Evolutionary conservation across 2,329 filamentous ascomycete species (phyloP), one percentile per base, ranked within the genome.

Genomic region (Cercospora sp.): DNA sequence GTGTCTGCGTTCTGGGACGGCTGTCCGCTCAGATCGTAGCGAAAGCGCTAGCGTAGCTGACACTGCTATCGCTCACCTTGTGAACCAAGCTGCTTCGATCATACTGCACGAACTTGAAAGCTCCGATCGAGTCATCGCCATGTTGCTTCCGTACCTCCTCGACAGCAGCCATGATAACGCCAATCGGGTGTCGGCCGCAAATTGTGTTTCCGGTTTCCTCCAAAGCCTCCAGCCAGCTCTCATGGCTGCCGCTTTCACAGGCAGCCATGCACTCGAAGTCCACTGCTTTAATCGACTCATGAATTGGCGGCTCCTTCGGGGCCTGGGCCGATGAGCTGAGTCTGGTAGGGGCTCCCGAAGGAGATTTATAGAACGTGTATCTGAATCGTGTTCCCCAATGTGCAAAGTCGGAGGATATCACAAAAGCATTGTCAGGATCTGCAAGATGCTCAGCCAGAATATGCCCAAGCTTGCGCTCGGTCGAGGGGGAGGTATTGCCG

Each of bases 11-110:
- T 28, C 20, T 9, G 13, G 16, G 23, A 30, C 13, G 60, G 26
- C 9, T 51, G 18, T 13, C 20, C 45, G 45, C 23, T 60, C 23
- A 93, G 36, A 93, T 76, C 16, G 94, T 84, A 8, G 94, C 93
- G 84, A 95, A 97, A 3, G 93, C 95, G 78, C 94, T 94, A 3
- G 92, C 93, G 79, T 99, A 99, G 81, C 94, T 97, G 62, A 99
- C 95, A 73, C 94, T 97, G 72, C 89, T 95, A 71, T 97, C 92
- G 16, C 77, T 79, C 0, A 90, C 83, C 31, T 84, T 84, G 72
- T 86, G 84, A 3, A 91, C 91, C 78, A 96, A 82, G 68, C 88
- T 89, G 80, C 94, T 99, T 68, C 94, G 87, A 77, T 97, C 90
- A 79, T 99, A 99, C 75, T 91, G 85, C 65, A 97, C 85, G 75